Evolutionary conservation across 2,329 filamentous ascomycete species (phyloP).

Genomic region (Septoria linicola): DNA sequence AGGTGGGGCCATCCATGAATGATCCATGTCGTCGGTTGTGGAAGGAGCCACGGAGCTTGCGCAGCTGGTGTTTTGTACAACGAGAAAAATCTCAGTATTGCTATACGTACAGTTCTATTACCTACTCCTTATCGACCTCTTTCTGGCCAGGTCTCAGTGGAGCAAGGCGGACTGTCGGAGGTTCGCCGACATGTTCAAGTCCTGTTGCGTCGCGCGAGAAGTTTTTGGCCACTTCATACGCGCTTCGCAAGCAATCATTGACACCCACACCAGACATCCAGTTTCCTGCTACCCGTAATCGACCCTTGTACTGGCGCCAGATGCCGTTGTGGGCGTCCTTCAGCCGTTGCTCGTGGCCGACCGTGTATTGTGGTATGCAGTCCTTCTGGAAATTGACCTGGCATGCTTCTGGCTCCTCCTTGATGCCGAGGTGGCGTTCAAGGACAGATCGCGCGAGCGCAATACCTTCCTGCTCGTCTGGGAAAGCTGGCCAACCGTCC

Average conservation of each 20-base stretch:
- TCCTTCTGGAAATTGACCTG: conserved; percentile 62
- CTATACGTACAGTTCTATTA: conserved; percentile 25
- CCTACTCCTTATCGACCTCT: conserved; percentile 10
- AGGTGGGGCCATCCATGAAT: conserved; percentile 6
- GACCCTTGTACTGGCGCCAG: conserved; percentile 56
- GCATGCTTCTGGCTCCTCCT: conserved; percentile 59
- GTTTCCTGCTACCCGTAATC: conserved; percentile 60
- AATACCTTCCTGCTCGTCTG: conserved; percentile 64
- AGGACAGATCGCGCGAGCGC: conserved; percentile 69
- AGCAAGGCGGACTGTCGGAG: conserved; percentile 22
- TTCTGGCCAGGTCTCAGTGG: conserved; percentile 19
- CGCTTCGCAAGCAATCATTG: conserved; percentile 55
- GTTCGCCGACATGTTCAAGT: conserved; percentile 35
- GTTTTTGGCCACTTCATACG: conserved; percentile 53
- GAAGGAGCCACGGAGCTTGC: conserved; percentile 1
- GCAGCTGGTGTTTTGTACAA: background rate
- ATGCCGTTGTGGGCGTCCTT: conserved; percentile 57
- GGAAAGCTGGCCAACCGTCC: conserved; percentile 63
- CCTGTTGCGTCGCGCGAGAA: conserved; percentile 38
- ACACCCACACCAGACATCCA: conserved; percentile 51
- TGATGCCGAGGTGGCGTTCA: conserved; percentile 71
- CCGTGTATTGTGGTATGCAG: conserved; percentile 86
- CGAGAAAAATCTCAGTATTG: conserved; percentile 3
- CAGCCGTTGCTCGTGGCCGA: conserved; percentile 71
- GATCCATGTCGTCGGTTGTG: background rate